Conservation (phyloP, 371 early-diverging fungal species). For the Massospora cicadina region DNA sequence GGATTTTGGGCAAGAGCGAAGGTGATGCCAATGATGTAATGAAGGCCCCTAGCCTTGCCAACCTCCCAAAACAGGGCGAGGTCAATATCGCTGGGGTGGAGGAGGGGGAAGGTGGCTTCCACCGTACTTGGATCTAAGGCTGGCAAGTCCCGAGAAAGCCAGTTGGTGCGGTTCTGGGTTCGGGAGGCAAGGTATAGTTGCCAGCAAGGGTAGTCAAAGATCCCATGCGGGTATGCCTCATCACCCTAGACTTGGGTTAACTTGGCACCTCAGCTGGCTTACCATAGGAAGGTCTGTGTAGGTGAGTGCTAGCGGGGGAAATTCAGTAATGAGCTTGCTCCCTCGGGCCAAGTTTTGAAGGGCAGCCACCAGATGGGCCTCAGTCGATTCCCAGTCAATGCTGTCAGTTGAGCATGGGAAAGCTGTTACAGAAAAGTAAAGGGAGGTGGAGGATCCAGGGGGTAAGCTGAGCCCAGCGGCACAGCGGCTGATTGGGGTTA, state of each 20-base stretch:
- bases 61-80: constrained; percentile 70
- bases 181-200: neutral
- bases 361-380: neutral
- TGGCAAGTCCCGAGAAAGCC: neutral
- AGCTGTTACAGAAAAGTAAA: neutral
- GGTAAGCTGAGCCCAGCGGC: neutral
- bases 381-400: constrained; percentile 1
- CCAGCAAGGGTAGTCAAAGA: neutral
- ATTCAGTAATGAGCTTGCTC: neutral
- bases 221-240: neutral
- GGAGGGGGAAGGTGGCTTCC: constrained; percentile 45
- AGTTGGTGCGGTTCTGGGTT: neutral
- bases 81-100: constrained; percentile 68
- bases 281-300: neutral
- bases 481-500: constrained; percentile 27
- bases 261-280: neutral
- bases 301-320: neutral
- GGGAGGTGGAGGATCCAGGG: neutral
- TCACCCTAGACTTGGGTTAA: neutral
- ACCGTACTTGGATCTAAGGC: neutral
- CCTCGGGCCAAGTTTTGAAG: neutral
- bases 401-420: neutral
- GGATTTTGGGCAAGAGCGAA: constrained; percentile 58
- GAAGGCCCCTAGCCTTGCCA: constrained; percentile 45
- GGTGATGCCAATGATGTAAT: constrained; percentile 77